Evolutionary conservation across 2,329 filamentous ascomycete genomes (phyloP).

Genomic region (Gaeumannomyces sp.): DNA sequence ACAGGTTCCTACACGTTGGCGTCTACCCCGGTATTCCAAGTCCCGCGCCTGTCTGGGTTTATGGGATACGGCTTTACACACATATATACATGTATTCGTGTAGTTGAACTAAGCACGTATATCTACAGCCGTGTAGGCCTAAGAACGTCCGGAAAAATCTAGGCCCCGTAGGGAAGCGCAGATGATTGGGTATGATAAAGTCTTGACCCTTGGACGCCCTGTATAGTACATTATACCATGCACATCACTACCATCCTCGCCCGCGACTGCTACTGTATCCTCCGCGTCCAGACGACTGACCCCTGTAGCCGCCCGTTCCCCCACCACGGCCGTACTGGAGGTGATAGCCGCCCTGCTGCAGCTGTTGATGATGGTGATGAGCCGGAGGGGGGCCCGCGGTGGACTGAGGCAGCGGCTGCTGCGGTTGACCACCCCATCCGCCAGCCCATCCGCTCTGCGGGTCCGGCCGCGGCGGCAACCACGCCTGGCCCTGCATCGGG

Average conservation of each 20-base stretch:
- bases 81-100: too few species aligned
- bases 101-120: too few species aligned
- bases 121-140: too few species aligned
- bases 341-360: constrained; percentile 4
- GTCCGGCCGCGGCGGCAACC: neutral
- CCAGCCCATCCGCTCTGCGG: neutral
- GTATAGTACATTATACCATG: neutral
- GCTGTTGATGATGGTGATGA: constrained; percentile 7
- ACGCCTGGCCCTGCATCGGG: constrained; percentile 3
- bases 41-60: too few species aligned
- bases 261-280: constrained; percentile 25
- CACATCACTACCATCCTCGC: constrained; percentile 15
- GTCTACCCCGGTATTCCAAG: too few species aligned
- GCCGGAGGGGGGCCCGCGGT: constrained; percentile 3
- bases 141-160: too few species aligned
- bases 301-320: constrained; percentile 19
- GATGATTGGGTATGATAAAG: too few species aligned
- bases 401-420: constrained; percentile 2
- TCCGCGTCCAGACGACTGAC: constrained; percentile 20
- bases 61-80: too few species aligned
- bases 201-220: neutral
- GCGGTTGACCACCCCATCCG: constrained; percentile 3
- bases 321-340: constrained; percentile 7
- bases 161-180: too few species aligned
- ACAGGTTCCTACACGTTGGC: too few species aligned